phyloP scores from a whole-genome alignment of 768 basidiomycete genomes.

The Amyloporia xantha region DNA sequence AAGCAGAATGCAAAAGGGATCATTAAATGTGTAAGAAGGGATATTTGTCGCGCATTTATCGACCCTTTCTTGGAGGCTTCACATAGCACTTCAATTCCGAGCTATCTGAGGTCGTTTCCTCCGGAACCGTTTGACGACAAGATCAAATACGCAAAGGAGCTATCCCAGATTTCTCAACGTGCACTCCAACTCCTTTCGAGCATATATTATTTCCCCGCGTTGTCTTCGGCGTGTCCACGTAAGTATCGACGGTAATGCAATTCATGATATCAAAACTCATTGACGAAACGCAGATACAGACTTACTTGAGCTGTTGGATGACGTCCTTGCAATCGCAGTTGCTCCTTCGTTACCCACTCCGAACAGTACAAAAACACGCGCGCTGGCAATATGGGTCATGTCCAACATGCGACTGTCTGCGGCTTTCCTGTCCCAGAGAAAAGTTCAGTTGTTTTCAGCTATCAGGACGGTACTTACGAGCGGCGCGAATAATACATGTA shows the following conservation, averaged over 20 bases:
- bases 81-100: no score
- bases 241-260: constrained; percentile 23
- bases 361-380: constrained; percentile 37
- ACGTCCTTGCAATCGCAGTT: constrained; percentile 37
- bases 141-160: constrained; percentile 33
- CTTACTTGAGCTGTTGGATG: constrained; percentile 37
- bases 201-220: constrained; percentile 40
- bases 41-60: constrained; percentile 34
- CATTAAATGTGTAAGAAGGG: constrained; percentile 40
- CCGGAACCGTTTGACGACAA: constrained; percentile 28
- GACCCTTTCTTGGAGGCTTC: constrained; percentile 17
- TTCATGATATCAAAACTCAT: no score
- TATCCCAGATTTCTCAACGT: constrained; percentile 42
- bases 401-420: constrained; percentile 42
- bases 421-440: constrained; percentile 28
- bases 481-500: neutral
- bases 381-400: constrained; percentile 45
- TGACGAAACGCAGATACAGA: no score
- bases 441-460: constrained; percentile 26
- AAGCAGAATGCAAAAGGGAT: constrained; percentile 29
- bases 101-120: constrained; percentile 7
- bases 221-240: constrained; percentile 47
- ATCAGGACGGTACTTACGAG: constrained; percentile 32
- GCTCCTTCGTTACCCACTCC: constrained; percentile 29
- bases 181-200: constrained; percentile 46